Percentiles rank a stretch among this genome's conserved stretches.
Evolutionary conservation across 2,329 filamentous ascomycete species (phyloP).

Genomic region (Atkinsonella hypoxylon): DNA sequence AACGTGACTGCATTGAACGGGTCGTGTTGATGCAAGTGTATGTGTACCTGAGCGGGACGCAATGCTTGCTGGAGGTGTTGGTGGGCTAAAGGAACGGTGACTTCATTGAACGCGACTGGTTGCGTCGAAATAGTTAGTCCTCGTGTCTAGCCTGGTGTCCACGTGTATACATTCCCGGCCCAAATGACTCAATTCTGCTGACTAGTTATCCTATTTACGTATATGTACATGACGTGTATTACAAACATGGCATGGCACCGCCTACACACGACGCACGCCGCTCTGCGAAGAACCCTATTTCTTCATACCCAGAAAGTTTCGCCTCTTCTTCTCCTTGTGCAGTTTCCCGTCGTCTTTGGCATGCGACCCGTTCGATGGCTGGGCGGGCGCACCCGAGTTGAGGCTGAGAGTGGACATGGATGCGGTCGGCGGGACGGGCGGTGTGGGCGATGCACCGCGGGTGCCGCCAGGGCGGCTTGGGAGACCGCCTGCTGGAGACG

Average conservation of each 20-base stretch:
- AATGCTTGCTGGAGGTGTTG: no score
- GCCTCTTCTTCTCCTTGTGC: conserved; percentile 50
- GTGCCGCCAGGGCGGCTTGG: conserved; percentile 11
- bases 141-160: no score
- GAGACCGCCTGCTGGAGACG: conserved; percentile 12
- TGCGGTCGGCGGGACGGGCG: conserved; percentile 34
- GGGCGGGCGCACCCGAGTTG: conserved; percentile 9
- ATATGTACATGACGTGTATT: neutral
- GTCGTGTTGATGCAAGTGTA: no score
- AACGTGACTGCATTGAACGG: no score
- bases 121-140: no score
- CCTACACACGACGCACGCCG: neutral
- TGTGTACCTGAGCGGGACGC: no score
- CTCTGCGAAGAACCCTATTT: conserved; percentile 32
- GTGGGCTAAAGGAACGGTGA: no score
- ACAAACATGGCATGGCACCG: neutral
- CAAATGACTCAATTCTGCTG: no score
- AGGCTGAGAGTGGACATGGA: conserved; percentile 46
- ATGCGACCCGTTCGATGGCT: conserved; percentile 2
- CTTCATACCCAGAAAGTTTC: conserved; percentile 46
- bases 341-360: conserved; percentile 26
- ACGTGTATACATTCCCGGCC: no score
- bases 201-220: neutral
- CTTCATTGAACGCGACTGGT: no score
- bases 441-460: conserved; percentile 7